These are phyloP conservation scores for Haematococcus lacustris DNA, from an alignment of 139 green algal species.

Conservation along the genomic window DNA sequence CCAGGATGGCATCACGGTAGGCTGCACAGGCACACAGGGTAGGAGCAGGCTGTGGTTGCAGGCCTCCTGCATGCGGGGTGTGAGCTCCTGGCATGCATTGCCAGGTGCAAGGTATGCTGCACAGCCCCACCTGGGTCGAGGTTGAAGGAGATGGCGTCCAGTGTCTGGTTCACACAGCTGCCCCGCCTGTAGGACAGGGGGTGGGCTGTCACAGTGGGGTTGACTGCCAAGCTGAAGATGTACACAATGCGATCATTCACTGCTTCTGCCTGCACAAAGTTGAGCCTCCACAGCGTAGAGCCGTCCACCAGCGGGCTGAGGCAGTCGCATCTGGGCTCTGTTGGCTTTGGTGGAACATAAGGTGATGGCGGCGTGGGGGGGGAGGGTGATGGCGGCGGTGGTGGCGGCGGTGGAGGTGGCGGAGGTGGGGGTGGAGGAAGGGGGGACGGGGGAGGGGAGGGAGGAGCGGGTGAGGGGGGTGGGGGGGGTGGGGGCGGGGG, in stretches of 20 bases:
- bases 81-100: too few species aligned
- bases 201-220: slow-evolving; percentile 7
- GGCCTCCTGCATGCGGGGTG: too few species aligned
- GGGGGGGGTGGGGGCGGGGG: too few species aligned
- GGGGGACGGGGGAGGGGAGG: too few species aligned
- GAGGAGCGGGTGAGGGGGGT: too few species aligned
- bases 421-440: too few species aligned
- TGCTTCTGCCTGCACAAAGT: slow-evolving; percentile 13
- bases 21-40: too few species aligned
- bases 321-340: slow-evolving; percentile 20
- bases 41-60: too few species aligned
- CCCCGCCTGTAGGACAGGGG: slow-evolving; percentile 11
- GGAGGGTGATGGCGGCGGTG: too few species aligned
- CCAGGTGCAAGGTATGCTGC: too few species aligned
- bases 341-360: slow-evolving; percentile 6
- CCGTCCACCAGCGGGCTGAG: slow-evolving; percentile 29
- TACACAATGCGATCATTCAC: not conserved
- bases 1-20: not conserved
- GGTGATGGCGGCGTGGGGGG: slow-evolving; percentile 10
- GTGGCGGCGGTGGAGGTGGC: too few species aligned
- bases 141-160: slow-evolving; percentile 21
- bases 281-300: slow-evolving; percentile 21
- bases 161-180: slow-evolving; percentile 29
- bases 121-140: slow-evolving; percentile 7
- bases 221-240: slow-evolving; percentile 5